Percentiles rank a stretch among this genome's conserved stretches.
phyloP scores from a whole-genome alignment of 192 early-diverging fungal species.

The Spizellomyces sp. region DNA sequence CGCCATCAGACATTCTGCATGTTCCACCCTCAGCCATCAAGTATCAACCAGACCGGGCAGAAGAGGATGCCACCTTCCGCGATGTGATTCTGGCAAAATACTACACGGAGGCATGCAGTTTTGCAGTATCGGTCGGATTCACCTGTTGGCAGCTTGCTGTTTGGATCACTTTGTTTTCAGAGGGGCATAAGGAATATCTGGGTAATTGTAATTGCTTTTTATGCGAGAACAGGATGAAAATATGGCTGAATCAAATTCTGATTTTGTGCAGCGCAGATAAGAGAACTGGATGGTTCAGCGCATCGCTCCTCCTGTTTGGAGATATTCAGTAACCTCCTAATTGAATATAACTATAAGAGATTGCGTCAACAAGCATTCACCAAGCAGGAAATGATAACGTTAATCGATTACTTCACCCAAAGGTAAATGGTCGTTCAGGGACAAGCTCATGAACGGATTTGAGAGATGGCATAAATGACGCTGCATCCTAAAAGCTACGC shows the following conservation, averaged over 20 bases:
- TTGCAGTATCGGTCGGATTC: constrained; percentile 11
- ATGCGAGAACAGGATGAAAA: no score
- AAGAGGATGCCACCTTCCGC: constrained; percentile 6
- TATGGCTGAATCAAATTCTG: no score
- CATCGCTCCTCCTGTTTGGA: neutral
- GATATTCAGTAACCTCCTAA: constrained; percentile 2
- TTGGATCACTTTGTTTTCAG: constrained; percentile 18
- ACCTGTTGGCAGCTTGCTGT: constrained; percentile 23
- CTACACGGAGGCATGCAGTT: neutral
- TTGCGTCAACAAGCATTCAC: constrained; percentile 2
- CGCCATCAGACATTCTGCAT: constrained; percentile 12
- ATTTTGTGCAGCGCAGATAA: neutral
- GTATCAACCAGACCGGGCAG: neutral
- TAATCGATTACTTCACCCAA: constrained; percentile 21
- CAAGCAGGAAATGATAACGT: constrained; percentile 10
- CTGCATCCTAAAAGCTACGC: constrained; percentile 6
- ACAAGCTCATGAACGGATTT: neutral
- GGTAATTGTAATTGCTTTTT: neutral
- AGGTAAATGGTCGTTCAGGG: neutral
- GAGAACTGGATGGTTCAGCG: neutral
- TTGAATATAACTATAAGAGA: neutral
- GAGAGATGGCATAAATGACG: no score
- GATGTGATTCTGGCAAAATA: constrained; percentile 6
- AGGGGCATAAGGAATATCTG: constrained; percentile 2
- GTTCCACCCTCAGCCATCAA: neutral